Conservation (phyloP, 2,329 filamentous ascomycete genomes). For the Gaeumannomyces tritici region DNA sequence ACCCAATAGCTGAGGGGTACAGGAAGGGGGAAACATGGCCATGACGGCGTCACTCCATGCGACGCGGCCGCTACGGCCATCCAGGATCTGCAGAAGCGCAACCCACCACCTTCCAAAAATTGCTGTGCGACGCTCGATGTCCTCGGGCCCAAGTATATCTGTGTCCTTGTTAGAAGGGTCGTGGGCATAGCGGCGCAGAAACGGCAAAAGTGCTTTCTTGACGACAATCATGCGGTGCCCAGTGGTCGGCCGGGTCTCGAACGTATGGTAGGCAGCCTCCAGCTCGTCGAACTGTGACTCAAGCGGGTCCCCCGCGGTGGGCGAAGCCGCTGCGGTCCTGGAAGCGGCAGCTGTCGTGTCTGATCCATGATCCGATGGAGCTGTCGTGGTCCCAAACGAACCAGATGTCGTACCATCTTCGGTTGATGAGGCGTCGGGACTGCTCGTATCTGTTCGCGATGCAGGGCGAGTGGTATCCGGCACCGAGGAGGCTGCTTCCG, state of each 20-base stretch:
- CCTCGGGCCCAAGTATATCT: slow-evolving; percentile 56
- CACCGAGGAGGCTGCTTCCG: neutral
- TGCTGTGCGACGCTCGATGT: slow-evolving; percentile 68
- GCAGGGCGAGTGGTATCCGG: neutral
- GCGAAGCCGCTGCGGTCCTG: slow-evolving; percentile 25
- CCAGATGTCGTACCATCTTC: neutral
- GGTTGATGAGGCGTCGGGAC: neutral
- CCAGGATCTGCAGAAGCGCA: slow-evolving; percentile 69
- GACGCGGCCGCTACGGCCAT: slow-evolving; percentile 34
- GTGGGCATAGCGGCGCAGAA: slow-evolving; percentile 59
- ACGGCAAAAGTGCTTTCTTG: slow-evolving; percentile 63
- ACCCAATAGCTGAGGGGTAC: slow-evolving; percentile 60
- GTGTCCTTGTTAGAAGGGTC: slow-evolving; percentile 54
- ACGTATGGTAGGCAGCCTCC: slow-evolving; percentile 40
- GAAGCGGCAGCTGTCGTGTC: slow-evolving; percentile 29
- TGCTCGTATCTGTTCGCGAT: neutral
- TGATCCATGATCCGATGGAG: slow-evolving; percentile 18
- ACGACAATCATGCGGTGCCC: slow-evolving; percentile 68
- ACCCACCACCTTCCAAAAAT: slow-evolving; percentile 91
- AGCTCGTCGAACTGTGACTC: slow-evolving; percentile 46
- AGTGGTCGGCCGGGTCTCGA: slow-evolving; percentile 59
- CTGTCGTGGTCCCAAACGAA: neutral
- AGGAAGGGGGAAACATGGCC: slow-evolving; percentile 11
- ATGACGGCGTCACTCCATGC: slow-evolving; percentile 9
- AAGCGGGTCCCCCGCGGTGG: slow-evolving; percentile 37